Evolutionary conservation across 73 alveolate species (phyloP).

Genomic region (Symbiodinium pilosum): DNA sequence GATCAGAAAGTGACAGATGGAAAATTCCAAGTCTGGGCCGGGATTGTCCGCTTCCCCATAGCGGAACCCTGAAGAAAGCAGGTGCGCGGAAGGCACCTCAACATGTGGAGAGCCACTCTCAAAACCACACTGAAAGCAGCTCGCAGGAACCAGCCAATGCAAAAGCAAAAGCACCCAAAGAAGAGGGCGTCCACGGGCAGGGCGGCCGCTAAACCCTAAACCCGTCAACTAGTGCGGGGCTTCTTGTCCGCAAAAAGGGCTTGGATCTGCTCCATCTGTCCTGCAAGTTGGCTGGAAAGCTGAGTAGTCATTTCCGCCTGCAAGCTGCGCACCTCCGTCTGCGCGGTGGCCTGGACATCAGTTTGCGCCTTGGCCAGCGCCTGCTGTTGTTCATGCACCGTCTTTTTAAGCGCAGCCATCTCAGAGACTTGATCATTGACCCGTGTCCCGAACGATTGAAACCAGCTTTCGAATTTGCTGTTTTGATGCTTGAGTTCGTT

Average conservation of each 20-base stretch:
- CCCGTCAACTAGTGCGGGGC: neutral
- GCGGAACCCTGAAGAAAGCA: neutral
- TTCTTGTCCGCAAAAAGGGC: neutral
- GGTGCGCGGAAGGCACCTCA: neutral
- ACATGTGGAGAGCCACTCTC: neutral
- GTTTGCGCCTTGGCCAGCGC: neutral
- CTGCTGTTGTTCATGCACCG: neutral
- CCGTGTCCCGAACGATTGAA: neutral
- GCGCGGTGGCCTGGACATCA: neutral
- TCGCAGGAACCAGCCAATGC: neutral
- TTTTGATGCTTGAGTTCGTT: neutral
- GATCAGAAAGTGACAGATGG: neutral
- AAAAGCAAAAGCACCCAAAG: neutral
- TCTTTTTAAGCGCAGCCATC: too few species aligned
- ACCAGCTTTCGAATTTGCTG: neutral
- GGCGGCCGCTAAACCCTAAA: neutral
- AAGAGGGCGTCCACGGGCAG: neutral
- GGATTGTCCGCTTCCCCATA: neutral
- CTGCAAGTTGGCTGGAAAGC: too few species aligned
- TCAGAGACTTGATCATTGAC: neutral
- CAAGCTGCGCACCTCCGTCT: neutral
- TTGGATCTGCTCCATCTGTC: neutral
- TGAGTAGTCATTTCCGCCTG: neutral
- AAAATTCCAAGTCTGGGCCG: neutral
- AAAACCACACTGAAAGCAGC: neutral